Percentiles rank a stretch among this genome's conserved stretches.
Conservation (phyloP, 768 basidiomycete species). For the Agaricus sinodeliciosus region DNA sequence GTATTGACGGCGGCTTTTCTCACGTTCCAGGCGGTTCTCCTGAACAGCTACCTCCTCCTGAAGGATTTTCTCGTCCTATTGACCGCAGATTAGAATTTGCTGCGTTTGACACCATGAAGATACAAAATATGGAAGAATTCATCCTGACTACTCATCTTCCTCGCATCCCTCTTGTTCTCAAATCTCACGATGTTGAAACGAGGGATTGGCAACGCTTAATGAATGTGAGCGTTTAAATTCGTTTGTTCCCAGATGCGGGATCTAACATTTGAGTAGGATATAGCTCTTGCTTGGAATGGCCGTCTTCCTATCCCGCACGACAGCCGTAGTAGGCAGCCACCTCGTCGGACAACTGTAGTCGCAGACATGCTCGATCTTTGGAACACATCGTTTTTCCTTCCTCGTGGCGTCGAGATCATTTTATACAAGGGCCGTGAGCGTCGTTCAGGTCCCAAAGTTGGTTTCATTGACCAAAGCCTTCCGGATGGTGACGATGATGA, state of each 20-base stretch:
- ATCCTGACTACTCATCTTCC: conserved; percentile 51
- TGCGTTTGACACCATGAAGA: conserved; percentile 62
- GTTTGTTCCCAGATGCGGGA: background rate
- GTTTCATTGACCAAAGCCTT: conserved; percentile 47
- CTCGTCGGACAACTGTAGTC: conserved; percentile 52
- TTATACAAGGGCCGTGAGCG: conserved; percentile 78
- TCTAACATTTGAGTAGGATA: conserved; percentile 40
- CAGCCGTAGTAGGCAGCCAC: conserved; percentile 29
- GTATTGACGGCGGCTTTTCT: conserved; percentile 25
- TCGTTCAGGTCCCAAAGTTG: conserved; percentile 57
- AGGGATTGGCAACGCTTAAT: conserved; percentile 80
- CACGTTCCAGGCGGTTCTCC: conserved; percentile 24
- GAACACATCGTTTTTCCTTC: conserved; percentile 71
- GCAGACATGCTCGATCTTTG: conserved; percentile 75
- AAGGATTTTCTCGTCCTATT: conserved; percentile 68
- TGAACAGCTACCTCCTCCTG: conserved; percentile 49
- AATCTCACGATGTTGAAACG: conserved; percentile 69
- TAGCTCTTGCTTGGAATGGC: conserved; percentile 72
- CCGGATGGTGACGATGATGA: conserved; percentile 28
- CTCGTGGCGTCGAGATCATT: conserved; percentile 71
- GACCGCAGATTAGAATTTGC: conserved; percentile 63
- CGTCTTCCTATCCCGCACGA: conserved; percentile 58
- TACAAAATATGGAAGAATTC: conserved; percentile 75
- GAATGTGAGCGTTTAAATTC: conserved; percentile 40
- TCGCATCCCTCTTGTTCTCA: conserved; percentile 65